Evolutionary conservation across 257 asterid genomes (phyloP).

Genomic region (Gentiana macrophylla): DNA sequence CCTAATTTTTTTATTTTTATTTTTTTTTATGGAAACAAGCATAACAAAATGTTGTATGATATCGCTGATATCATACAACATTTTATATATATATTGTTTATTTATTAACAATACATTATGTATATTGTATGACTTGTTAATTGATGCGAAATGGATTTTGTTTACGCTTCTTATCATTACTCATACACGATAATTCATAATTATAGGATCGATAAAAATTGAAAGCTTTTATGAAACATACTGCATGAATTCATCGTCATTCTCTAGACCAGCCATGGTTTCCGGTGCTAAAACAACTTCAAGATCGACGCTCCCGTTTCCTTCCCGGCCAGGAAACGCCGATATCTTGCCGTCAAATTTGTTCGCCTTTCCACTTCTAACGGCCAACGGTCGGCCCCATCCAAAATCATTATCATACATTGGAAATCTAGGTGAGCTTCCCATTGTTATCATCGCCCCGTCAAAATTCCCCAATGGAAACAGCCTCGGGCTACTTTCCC

Average conservation of each 20-base stretch:
- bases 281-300: conserved; percentile 83
- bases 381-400: conserved; percentile 85
- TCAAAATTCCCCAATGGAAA: conserved; percentile 89
- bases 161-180: too few relatives aligned
- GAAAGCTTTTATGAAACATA: conserved; percentile 35
- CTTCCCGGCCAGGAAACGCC: conserved; percentile 77
- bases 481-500: conserved; percentile 75
- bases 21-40: too few relatives aligned
- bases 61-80: too few relatives aligned
- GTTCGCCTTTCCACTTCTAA: conserved; percentile 82
- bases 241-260: conserved; percentile 71
- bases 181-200: too few relatives aligned
- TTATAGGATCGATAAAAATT: too few relatives aligned
- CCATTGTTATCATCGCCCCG: conserved; percentile 97
- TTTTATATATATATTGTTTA: too few relatives aligned
- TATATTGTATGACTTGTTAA: too few relatives aligned
- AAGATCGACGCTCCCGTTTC: conserved; percentile 85
- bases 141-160: too few relatives aligned
- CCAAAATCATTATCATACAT: conserved; percentile 96
- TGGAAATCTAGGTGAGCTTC: conserved; percentile 96
- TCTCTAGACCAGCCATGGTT: conserved; percentile 60
- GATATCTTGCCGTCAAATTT: conserved; percentile 96
- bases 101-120: too few relatives aligned
- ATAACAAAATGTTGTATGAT: too few relatives aligned
- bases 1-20: too few relatives aligned